Percentiles rank a stretch among this genome's conserved stretches.
These are phyloP conservation scores for Eucalyptus pauciflora DNA, from an alignment of 345 rosid genomes.

Conservation along the genomic window DNA sequence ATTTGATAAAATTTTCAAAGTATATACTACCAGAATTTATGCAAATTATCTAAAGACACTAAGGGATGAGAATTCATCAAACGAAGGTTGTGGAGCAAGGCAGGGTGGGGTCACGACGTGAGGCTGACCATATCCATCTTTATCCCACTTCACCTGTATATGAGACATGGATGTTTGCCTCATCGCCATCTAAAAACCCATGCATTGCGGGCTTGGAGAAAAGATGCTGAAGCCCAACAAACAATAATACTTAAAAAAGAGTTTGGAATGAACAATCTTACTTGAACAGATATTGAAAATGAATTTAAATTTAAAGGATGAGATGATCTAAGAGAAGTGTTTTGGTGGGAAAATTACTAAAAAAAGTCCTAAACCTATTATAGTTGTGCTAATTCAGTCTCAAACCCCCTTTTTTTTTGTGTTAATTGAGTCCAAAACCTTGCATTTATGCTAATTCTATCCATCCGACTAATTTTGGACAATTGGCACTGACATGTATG, in stretches of 20 bases:
- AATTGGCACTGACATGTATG: too few relatives aligned
- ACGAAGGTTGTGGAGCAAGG: background rate
- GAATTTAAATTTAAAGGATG: too few relatives aligned
- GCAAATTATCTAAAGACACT: background rate
- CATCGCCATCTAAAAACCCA: background rate
- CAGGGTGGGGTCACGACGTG: background rate
- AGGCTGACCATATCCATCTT: background rate
- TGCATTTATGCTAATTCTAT: too few relatives aligned
- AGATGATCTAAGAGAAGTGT: background rate
- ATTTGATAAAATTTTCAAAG: too few relatives aligned
- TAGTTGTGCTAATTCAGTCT: too few relatives aligned
- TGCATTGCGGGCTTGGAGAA: too few relatives aligned
- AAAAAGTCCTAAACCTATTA: accelerated
- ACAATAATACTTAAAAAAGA: too few relatives aligned
- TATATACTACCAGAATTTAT: background rate
- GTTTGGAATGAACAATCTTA: background rate
- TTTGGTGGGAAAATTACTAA: too few relatives aligned
- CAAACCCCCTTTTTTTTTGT: accelerated
- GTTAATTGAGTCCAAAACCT: too few relatives aligned
- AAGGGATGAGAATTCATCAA: background rate
- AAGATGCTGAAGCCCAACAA: background rate
- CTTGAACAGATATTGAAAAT: background rate
- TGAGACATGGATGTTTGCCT: background rate
- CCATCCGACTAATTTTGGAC: accelerated
- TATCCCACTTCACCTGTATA: background rate